A percentile compares a stretch with the other conserved stretches of the same genome.
Evolutionary conservation across 441 rosid species (phyloP).

Genomic region (Pelargonium australe): DNA sequence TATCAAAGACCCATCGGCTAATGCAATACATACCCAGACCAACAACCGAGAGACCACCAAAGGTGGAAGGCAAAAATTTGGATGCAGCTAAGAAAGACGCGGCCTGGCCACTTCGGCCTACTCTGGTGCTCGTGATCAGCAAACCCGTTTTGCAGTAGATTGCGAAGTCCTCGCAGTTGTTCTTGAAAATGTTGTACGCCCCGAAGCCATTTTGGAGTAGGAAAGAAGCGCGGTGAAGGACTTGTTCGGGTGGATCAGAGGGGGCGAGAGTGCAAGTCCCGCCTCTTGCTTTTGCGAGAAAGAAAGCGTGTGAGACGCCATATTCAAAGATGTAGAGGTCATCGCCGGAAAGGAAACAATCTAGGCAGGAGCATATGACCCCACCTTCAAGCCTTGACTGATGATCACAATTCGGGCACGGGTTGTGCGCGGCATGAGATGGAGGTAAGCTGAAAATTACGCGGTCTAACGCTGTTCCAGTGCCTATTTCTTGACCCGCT

Average conservation of each 20-base stretch:
- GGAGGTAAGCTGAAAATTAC: constrained; percentile 67
- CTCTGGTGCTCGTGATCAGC: constrained; percentile 19
- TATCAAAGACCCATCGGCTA: constrained; percentile 46
- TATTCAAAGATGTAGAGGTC: constrained; percentile 65
- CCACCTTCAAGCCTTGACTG: constrained; percentile 41
- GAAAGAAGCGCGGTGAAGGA: constrained; percentile 59
- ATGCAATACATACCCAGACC: constrained; percentile 43
- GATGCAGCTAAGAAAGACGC: background rate
- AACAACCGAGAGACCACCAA: constrained; percentile 12
- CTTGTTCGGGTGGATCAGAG: constrained; percentile 43
- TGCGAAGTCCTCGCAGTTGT: constrained; percentile 81
- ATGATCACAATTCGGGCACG: constrained; percentile 56
- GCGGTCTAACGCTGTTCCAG: constrained; percentile 67
- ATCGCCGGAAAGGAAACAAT: constrained; percentile 83
- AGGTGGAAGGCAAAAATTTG: background rate
- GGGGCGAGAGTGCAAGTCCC: constrained; percentile 86
- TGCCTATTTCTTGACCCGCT: constrained; percentile 77
- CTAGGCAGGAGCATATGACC: constrained; percentile 66
- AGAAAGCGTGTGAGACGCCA: constrained; percentile 60
- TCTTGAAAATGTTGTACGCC: constrained; percentile 62
- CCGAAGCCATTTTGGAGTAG: constrained; percentile 76
- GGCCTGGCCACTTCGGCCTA: background rate
- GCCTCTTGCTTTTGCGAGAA: constrained; percentile 76
- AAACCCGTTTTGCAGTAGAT: constrained; percentile 79
- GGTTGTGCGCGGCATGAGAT: constrained; percentile 27